Evolutionary conservation across 169 alveolate genomes (phyloP), one percentile per base, ranked within the genome.

Genomic region (Sarcocystis neurona): DNA sequence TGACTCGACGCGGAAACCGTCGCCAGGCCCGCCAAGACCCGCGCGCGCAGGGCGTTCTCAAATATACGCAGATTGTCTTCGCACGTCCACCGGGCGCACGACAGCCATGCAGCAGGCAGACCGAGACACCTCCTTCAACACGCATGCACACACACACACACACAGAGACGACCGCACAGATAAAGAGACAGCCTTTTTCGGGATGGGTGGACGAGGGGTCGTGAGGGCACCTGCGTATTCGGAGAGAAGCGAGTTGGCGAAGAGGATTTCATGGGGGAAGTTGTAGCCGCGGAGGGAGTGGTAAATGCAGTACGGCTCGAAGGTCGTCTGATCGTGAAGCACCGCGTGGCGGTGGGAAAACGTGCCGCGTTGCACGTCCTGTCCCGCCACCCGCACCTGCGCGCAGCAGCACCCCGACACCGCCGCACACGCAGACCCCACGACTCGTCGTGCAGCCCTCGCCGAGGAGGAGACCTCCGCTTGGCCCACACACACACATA

Each of bases 291-390:
- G 80, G 39, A 89, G 84, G n/a, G 90, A 3, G 39, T 84, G 80
- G 47, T 82, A 89, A 10, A 84, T 84, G 84, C 75, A 70, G 63
- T 82, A 56, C 18, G 53, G 58, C 74, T 86, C 85, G 47, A 60
- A 86, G 18, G 68, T 47, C 66, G 63, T 92, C 91, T 97, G 98
- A 58, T 97, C 97, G 92, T 96, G 98, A 18, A 98, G 92, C 32
- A 94, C 96, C 3, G 99, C 97, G 90, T 98, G 99, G 82, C 99
- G 91, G 85, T 98, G 99, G 0, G 99, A 97, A 89, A 98, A 98
- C 2, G 99, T 98, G 39, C 99, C 99, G 63, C 99, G 95, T 90
- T 97, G 98, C 53, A 97, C 97, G 87, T 98, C 99, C 85, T 98
- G 98, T 0, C 99, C 99, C 34, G 96, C 93, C 18, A 97, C 79